Evolutionary conservation across 305 asterid genomes (phyloP), one percentile per base, ranked within the genome.

Genomic region (Caryopteris hybrid): DNA sequence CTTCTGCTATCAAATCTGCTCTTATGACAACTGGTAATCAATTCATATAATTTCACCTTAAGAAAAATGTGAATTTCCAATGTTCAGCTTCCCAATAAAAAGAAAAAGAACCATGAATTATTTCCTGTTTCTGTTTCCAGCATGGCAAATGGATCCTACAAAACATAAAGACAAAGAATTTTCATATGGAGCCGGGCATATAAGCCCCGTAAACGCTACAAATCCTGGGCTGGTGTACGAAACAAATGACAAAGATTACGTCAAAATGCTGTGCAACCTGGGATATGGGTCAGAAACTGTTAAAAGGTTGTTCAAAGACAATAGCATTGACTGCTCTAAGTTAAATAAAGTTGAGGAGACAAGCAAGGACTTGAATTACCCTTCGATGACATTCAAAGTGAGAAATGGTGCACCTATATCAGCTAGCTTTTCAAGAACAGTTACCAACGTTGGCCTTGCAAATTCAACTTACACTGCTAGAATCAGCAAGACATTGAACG

Each of bases 201-300:
- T 82, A 50, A 72, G 73, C 71, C 87, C 87, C 1, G 23, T 72
- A 5, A 77, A 79, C 20, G 87, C 87, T 0, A 66, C 68, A 33
- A 17, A 79, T 57, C 85, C 85, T 0, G 87, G 87, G 1, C 85
- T 83, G 0, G 70, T 83, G 1, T 83, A 83, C 6, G 80, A 83
- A 50, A 83, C 76, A 16, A 8, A 10, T 3, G 43, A 36, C 1
- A 48, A 55, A n/a, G 86, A 81, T 23, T 81, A 81, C 61, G 39
- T 72, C 33, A 71, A 57, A 6, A 20, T 67, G 66, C 61, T 61
- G 6, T 76, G 80, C 70, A 66, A 47, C 27, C 12, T 61, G 2
- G 69, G 75, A 8, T 76, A 76, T 62, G 5, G n/a, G 8, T 6
- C 41, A 12, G 47, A 3, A 47, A 42, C 41, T 8, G 33, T 75